Evolutionary conservation across 257 asterid species (phyloP).

Genomic region (Solanum rostratum): DNA sequence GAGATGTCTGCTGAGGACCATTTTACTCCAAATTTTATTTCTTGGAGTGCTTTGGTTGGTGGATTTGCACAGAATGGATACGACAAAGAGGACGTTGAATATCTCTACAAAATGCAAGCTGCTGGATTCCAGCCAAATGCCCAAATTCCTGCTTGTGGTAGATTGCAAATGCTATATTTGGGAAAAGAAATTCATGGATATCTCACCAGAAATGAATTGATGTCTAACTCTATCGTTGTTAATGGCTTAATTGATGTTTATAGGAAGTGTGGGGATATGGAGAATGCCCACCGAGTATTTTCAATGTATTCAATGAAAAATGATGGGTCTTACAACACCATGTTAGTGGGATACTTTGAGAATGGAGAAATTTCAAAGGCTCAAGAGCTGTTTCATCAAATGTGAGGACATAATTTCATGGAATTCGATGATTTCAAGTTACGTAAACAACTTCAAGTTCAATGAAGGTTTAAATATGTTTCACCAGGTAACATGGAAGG

Average conservation of each 20-base stretch:
- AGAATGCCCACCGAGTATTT: constrained; percentile 39
- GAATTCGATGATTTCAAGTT: constrained; percentile 84
- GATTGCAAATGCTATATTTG: constrained; percentile 32
- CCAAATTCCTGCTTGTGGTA: constrained; percentile 57
- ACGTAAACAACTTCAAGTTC: constrained; percentile 41
- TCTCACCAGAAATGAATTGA: constrained; percentile 34
- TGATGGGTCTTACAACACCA: constrained; percentile 58
- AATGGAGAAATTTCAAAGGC: constrained; percentile 41
- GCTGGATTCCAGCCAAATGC: constrained; percentile 54
- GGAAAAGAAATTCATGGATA: constrained; percentile 78
- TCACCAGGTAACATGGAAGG: constrained; percentile 19
- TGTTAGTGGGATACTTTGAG: constrained; percentile 67
- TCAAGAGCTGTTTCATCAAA: constrained; percentile 43
- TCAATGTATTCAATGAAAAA: constrained; percentile 43
- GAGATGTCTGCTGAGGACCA: constrained; percentile 32
- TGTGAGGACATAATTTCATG: constrained; percentile 52
- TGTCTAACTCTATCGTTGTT: constrained; percentile 53
- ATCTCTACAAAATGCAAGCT: constrained; percentile 40
- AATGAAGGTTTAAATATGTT: constrained; percentile 37
- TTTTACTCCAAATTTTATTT: constrained; percentile 33
- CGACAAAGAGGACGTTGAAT: constrained; percentile 45
- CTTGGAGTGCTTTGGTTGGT: constrained; percentile 71
- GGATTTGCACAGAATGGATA: constrained; percentile 62
- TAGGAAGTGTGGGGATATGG: constrained; percentile 57
- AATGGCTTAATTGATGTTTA: constrained; percentile 73